phyloP scores from a whole-genome alignment of 345 rosid genomes.

The Nephelium lappaceum region DNA sequence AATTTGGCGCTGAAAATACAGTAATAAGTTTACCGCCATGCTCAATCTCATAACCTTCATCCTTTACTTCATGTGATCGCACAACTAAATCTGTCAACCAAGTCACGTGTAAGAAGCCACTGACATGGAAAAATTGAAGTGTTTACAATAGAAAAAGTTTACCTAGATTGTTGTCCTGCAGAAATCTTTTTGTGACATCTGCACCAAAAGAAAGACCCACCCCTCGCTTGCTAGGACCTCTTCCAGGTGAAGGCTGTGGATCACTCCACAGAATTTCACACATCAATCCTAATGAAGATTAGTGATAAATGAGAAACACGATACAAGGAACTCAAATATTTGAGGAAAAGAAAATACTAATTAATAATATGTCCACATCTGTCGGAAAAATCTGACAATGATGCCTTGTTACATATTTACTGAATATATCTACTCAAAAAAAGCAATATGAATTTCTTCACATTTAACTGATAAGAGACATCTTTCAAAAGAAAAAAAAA shows the following conservation, averaged over 20 bases:
- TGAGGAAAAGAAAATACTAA: not conserved
- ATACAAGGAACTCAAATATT: not conserved
- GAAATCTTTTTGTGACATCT: slow-evolving; percentile 83
- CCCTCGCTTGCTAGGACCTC: slow-evolving; percentile 98
- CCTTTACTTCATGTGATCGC: slow-evolving; percentile 97
- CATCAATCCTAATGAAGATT: slow-evolving; percentile 69
- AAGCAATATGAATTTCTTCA: not conserved
- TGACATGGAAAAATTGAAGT: slow-evolving; percentile 2
- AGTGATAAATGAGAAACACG: not conserved
- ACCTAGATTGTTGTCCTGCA: slow-evolving; percentile 94
- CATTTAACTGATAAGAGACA: not conserved
- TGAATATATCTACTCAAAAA: not conserved
- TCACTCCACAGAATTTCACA: slow-evolving; percentile 98
- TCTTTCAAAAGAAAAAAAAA: no score
- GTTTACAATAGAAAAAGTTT: slow-evolving; percentile 2
- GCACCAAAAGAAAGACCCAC: slow-evolving; percentile 96
- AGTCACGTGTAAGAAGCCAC: slow-evolving; percentile 24
- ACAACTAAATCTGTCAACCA: slow-evolving; percentile 69
- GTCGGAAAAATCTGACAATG: not conserved
- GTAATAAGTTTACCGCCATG: slow-evolving; percentile 98
- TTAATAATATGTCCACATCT: not conserved
- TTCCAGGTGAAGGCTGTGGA: slow-evolving; percentile 92
- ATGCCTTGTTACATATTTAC: not conserved
- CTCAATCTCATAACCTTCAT: slow-evolving; percentile 96
- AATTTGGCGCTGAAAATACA: slow-evolving; percentile 97